These are phyloP conservation scores for Microbotryum silenes-acaulis DNA, from an alignment of 1,284 basidiomycete species.

Conservation along the genomic window DNA sequence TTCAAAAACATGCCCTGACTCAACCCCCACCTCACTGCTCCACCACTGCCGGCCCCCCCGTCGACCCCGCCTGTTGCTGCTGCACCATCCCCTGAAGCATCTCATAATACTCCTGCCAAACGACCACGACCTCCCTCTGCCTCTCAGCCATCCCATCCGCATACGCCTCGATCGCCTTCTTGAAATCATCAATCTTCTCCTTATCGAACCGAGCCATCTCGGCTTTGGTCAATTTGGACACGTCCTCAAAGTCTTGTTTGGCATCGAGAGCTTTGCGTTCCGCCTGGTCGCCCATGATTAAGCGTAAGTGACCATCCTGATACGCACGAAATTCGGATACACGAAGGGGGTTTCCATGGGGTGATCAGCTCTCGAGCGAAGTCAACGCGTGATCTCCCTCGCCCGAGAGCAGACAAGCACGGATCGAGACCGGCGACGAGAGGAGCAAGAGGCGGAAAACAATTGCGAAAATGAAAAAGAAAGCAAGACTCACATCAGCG, in stretches of 20 bases:
- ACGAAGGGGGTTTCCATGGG: background rate
- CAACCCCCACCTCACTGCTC: background rate
- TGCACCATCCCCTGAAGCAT: conserved; percentile 6
- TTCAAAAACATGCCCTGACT: background rate
- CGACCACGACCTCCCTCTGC: conserved; percentile 60
- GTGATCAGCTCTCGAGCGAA: background rate
- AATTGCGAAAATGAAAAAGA: background rate
- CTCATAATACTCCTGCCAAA: conserved; percentile 14
- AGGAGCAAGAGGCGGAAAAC: background rate
- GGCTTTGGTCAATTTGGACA: conserved; percentile 74
- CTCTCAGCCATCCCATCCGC: conserved; percentile 70
- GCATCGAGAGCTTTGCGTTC: conserved; percentile 72
- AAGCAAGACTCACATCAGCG: conserved; percentile 53
- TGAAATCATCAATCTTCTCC: conserved; percentile 85
- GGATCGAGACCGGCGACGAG: too few species aligned
- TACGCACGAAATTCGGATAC: background rate
- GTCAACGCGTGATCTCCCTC: background rate
- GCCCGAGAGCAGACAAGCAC: background rate
- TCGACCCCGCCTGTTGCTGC: conserved; percentile 1
- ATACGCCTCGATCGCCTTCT: conserved; percentile 63
- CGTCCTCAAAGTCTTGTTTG: conserved; percentile 78
- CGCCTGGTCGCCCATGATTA: conserved; percentile 48
- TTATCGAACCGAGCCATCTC: conserved; percentile 92
- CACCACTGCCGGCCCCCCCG: background rate
- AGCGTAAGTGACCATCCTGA: conserved; percentile 24